phyloP scores from a whole-genome alignment of 1,284 basidiomycete genomes.

The Boletus semigastroideus region DNA sequence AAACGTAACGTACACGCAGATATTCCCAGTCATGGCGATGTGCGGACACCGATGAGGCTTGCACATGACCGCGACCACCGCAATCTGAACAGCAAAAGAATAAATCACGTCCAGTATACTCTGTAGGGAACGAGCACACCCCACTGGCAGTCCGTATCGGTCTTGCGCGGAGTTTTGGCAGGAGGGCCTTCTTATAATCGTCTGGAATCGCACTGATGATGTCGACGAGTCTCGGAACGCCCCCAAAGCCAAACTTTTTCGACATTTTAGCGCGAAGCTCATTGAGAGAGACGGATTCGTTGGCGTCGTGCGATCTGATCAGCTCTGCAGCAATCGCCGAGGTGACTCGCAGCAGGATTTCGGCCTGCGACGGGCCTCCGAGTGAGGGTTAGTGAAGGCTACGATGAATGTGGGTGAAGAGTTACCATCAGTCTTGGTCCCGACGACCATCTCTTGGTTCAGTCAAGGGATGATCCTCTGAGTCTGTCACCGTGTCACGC shows the following conservation, averaged over 20 bases:
- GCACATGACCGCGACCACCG: conserved; percentile 99
- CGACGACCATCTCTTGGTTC: conserved; percentile 39
- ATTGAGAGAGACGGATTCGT: conserved; percentile 81
- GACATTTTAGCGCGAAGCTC: conserved; percentile 85
- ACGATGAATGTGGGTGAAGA: neutral
- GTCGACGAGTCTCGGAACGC: conserved; percentile 92
- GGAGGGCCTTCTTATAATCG: conserved; percentile 89
- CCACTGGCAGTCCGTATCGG: conserved; percentile 98
- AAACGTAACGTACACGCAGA: conserved; percentile 80
- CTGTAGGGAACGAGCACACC: conserved; percentile 45
- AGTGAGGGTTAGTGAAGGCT: neutral
- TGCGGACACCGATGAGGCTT: conserved; percentile 99
- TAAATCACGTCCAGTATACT: conserved; percentile 5
- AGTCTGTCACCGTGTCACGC: conserved; percentile 4
- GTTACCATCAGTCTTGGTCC: conserved; percentile 41
- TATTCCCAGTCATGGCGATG: conserved; percentile 99
- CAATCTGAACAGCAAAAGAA: conserved; percentile 58
- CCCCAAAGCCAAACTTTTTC: conserved; percentile 86
- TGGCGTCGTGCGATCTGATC: conserved; percentile 84
- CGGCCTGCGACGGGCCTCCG: conserved; percentile 82
- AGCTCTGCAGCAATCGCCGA: conserved; percentile 95
- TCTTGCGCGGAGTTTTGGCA: conserved; percentile 91
- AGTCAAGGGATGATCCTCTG: neutral
- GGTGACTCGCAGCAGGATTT: conserved; percentile 87
- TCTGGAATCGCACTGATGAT: conserved; percentile 99